A percentile compares a stretch with the other conserved stretches of the same genome.
These are phyloP conservation scores for Termitomyces sp. DNA, from an alignment of 768 basidiomycete species.

Conservation along the genomic window DNA sequence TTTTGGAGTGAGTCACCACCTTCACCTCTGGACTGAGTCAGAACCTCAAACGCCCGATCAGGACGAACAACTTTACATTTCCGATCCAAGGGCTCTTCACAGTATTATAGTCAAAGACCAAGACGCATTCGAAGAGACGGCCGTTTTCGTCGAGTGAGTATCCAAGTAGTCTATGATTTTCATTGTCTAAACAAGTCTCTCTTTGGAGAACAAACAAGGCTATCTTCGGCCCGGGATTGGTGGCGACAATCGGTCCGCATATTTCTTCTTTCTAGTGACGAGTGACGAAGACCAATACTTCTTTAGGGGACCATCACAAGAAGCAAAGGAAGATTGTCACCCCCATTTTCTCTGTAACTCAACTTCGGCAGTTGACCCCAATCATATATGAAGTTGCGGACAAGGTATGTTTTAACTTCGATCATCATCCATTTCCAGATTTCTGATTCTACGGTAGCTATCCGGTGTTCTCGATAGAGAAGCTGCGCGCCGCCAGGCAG, in stretches of 20 bases:
- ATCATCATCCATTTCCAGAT: background rate
- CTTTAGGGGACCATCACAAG: conserved; percentile 42
- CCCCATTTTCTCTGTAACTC: conserved; percentile 45
- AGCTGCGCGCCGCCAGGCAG: conserved; percentile 8
- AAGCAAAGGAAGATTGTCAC: conserved; percentile 48
- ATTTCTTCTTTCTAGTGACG: background rate
- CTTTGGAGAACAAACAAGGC: conserved; percentile 38
- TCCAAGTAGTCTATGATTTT: background rate
- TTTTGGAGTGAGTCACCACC: conserved; percentile 37
- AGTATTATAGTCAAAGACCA: conserved; percentile 49
- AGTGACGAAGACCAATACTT: background rate
- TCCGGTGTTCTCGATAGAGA: conserved; percentile 29
- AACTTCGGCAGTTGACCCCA: conserved; percentile 44
- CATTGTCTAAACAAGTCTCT: background rate
- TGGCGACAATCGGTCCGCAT: conserved; percentile 36
- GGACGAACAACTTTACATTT: conserved; percentile 50
- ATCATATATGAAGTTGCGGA: conserved; percentile 43
- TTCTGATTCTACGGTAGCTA: conserved; percentile 22
- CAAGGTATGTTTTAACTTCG: conserved; percentile 32
- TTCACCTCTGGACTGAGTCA: background rate
- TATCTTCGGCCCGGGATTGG: conserved; percentile 47
- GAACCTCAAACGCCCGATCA: conserved; percentile 16
- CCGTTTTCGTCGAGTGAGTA: conserved; percentile 43
- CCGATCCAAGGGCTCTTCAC: conserved; percentile 48
- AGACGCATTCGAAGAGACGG: conserved; percentile 45